Evolutionary conservation across 257 asterid genomes (phyloP).

Genomic region (Penstemon barbatus): DNA sequence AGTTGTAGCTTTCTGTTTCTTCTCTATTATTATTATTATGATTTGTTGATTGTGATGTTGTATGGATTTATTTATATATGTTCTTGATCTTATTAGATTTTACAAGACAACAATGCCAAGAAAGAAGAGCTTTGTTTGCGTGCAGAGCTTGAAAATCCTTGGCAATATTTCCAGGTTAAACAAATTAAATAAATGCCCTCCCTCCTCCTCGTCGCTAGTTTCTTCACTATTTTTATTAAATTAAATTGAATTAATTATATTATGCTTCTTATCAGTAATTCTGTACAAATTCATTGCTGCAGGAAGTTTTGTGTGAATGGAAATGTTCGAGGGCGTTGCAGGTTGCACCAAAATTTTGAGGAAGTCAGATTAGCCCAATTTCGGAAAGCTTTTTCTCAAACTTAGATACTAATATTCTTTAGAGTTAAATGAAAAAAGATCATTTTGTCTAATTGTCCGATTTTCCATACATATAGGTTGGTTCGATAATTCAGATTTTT

Average conservation of each 20-base stretch:
- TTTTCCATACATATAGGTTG: no score
- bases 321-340: no score
- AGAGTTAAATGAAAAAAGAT: no score
- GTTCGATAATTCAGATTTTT: no score
- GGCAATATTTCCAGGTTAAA: constrained; percentile 84
- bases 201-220: constrained; percentile 13
- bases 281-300: no score
- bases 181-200: constrained; percentile 1
- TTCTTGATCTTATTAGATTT: constrained; percentile 47
- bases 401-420: no score
- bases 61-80: not conserved
- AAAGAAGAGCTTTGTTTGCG: constrained; percentile 91
- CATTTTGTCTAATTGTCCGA: no score
- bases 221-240: not conserved
- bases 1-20: constrained; percentile 19
- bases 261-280: constrained; percentile 23
- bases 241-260: not conserved
- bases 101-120: constrained; percentile 76
- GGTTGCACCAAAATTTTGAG: no score
- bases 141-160: constrained; percentile 88
- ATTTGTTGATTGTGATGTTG: constrained; percentile 20
- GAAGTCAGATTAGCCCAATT: no score
- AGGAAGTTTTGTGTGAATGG: no score
- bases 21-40: not conserved
- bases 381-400: no score